phyloP scores from a whole-genome alignment of 2,329 filamentous ascomycete genomes.

The Aquanectria penicillioides region DNA sequence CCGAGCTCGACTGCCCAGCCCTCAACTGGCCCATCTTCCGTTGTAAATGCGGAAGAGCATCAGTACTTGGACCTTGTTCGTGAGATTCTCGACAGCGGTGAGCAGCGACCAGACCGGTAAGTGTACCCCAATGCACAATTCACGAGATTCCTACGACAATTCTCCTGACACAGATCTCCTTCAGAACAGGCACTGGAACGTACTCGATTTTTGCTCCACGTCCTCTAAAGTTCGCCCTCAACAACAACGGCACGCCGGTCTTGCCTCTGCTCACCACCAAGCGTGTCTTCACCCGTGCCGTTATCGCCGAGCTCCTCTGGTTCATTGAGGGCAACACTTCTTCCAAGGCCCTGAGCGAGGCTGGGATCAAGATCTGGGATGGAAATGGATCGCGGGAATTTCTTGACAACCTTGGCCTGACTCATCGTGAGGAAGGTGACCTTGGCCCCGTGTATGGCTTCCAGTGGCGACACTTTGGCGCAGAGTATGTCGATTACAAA shows the following conservation, averaged over 20 bases:
- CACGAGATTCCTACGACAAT: not conserved
- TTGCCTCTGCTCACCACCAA: constrained; percentile 97
- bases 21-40: constrained; percentile 22
- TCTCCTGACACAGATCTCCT: not conserved
- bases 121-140: constrained; percentile 2
- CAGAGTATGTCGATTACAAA: constrained; percentile 81
- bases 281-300: constrained; percentile 90
- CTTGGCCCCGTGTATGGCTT: constrained; percentile 97
- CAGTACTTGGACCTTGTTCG: constrained; percentile 93
- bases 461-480: constrained; percentile 98
- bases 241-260: constrained; percentile 68
- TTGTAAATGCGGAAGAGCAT: constrained; percentile 78
- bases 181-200: constrained; percentile 91
- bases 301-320: constrained; percentile 94
- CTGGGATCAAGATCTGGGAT: constrained; percentile 97
- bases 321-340: constrained; percentile 89
- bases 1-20: constrained; percentile 12
- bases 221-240: constrained; percentile 87
- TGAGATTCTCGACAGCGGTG: constrained; percentile 83
- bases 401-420: constrained; percentile 85
- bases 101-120: constrained; percentile 88
- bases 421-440: constrained; percentile 85
- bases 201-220: constrained; percentile 87
- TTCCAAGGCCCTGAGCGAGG: constrained; percentile 77
- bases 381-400: constrained; percentile 93